Evolutionary conservation across 2,329 filamentous ascomycete genomes (phyloP).

Genomic region (Paraconiothyrium brasiliense): DNA sequence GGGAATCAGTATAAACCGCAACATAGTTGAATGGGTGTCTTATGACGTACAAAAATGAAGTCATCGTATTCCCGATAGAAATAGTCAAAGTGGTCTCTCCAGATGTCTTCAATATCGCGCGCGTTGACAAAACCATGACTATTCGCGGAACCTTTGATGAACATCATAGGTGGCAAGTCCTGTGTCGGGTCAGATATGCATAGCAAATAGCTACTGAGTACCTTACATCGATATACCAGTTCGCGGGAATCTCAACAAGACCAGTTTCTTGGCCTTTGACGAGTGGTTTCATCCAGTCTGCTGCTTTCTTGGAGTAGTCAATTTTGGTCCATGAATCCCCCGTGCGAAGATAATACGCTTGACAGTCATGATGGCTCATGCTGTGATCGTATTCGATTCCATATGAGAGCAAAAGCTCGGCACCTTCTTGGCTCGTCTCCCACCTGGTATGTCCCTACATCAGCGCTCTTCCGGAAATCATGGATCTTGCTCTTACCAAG

Average conservation of each 20-base stretch:
- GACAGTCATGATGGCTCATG: conserved; percentile 72
- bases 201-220: conserved; percentile 49
- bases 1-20: not conserved
- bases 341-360: conserved; percentile 70
- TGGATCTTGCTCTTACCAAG: conserved; percentile 59
- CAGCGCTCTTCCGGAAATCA: not conserved
- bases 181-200: conserved; percentile 51
- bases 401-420: conserved; percentile 70
- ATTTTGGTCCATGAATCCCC: conserved; percentile 75
- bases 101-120: conserved; percentile 70
- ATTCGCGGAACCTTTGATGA: conserved; percentile 72
- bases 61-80: conserved; percentile 81
- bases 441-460: conserved; percentile 57
- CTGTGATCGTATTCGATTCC: conserved; percentile 76
- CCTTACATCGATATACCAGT: conserved; percentile 67
- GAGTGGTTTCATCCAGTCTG: conserved; percentile 73
- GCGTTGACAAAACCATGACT: conserved; percentile 69
- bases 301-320: conserved; percentile 69
- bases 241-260: conserved; percentile 72
- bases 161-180: conserved; percentile 72
- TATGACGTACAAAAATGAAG: conserved; percentile 66
- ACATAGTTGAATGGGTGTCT: not conserved
- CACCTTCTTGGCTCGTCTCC: conserved; percentile 75
- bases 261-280: conserved; percentile 68
- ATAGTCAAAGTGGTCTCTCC: conserved; percentile 75